A percentile compares a stretch with the other conserved stretches of the same genome.
These are phyloP conservation scores for Pichia pseudocactophila DNA, from an alignment of 805 yeast genomes.

Conservation along the genomic window DNA sequence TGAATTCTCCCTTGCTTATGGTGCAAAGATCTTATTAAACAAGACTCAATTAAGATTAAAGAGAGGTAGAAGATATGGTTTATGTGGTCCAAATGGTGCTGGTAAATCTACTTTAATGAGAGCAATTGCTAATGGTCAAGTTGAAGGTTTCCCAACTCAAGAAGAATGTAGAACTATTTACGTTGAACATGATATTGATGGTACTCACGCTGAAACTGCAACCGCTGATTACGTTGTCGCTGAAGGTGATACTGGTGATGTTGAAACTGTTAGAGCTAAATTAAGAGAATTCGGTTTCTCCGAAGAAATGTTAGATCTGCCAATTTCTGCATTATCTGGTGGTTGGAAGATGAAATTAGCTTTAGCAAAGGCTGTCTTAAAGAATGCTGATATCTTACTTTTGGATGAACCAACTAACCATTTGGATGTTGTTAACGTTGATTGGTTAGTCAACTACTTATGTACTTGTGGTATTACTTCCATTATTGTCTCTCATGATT, in stretches of 20 bases:
- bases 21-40: slow-evolving; percentile 99
- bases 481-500: slow-evolving; percentile 97
- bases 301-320: slow-evolving; percentile 87
- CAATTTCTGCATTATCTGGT: slow-evolving; percentile 96
- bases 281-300: slow-evolving; percentile 88
- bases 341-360: slow-evolving; percentile 99
- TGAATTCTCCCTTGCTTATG: slow-evolving; percentile 99
- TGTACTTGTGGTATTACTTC: slow-evolving; percentile 98
- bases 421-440: slow-evolving; percentile 99
- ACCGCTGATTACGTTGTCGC: slow-evolving; percentile 80
- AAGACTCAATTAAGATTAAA: slow-evolving; percentile 97
- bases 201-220: slow-evolving; percentile 92
- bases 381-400: slow-evolving; percentile 94
- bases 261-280: slow-evolving; percentile 62
- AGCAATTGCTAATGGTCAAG: slow-evolving; percentile 95
- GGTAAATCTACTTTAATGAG: slow-evolving; percentile 98
- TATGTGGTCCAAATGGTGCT: slow-evolving; percentile 98
- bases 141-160: slow-evolving; percentile 99
- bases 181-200: slow-evolving; percentile 99
- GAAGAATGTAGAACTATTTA: slow-evolving; percentile 98
- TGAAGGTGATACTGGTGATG: slow-evolving; percentile 55
- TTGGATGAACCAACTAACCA: slow-evolving; percentile 99
- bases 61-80: slow-evolving; percentile 99
- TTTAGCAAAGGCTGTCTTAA: slow-evolving; percentile 97
- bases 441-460: slow-evolving; percentile 99